Evolutionary conservation across 306 rosid species (phyloP), one percentile per base, ranked within the genome.

Genomic region (Albizia julibrissin): DNA sequence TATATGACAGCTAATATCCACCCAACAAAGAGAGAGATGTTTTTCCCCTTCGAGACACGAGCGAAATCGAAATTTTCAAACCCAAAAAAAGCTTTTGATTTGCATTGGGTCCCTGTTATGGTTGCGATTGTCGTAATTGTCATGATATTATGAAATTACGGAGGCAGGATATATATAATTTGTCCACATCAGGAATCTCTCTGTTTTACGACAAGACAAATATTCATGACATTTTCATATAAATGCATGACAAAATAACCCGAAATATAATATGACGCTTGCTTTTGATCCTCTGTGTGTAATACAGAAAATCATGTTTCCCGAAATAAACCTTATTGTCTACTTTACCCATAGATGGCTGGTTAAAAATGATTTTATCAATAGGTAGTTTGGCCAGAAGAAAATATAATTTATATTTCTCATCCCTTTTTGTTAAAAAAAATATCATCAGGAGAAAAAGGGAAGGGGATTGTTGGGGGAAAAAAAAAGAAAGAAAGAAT

Each of bases 1-100:
- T 10, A 24, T 78, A 47, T 91, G 94, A 88, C 97, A 93, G 93
- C 97, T 93, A 91, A 93, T 90, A 88, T 91, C 89, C 97, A 91
- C 89, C 95, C 82, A 40, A 31, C 85, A 81, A 65, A 40, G 27
- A 56, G 80, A 76, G 59, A 58, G 74, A 46, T 31, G 68, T 69
- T 39, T 42, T 77, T 29, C 47, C 43, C 27, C 31, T 67, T 56
- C 14, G 13, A 69, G 31, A 34, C 72, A 67, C 49, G 47, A 34
- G 47, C 26, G 22, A 49, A 73, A 18, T 50, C 46, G 2, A 16
- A 24, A 44, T 26, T 71, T 46, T 72, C 59, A 15, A 72, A 72
- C 39, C 31, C 34, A 13, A 44, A 24, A 43, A 3, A 44, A 6
- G 40, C 54, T 46, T 46, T 72, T 26, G 24, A 44, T 72, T 44